phyloP scores from a whole-genome alignment of 495 filamentous ascomycete genomes.

The Podospora pseudopauciseta region DNA sequence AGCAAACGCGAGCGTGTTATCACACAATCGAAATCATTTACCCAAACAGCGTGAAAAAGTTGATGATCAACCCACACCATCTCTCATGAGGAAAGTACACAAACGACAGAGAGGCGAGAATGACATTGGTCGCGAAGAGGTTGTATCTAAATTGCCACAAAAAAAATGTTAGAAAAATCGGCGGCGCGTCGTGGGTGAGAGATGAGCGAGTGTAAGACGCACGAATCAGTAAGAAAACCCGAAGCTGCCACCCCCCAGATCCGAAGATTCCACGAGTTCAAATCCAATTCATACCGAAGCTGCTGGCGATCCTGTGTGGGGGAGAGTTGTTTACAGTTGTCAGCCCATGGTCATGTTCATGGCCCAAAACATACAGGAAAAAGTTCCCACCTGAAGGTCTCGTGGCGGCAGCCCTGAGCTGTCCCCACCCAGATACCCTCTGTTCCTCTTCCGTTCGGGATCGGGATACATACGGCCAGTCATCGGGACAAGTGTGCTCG shows the following conservation, averaged over 20 bases:
- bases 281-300: constrained; percentile 36
- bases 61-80: constrained; percentile 45
- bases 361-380: neutral
- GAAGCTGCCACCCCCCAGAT: constrained; percentile 58
- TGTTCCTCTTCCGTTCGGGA: constrained; percentile 28
- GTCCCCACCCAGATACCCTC: constrained; percentile 32
- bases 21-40: constrained; percentile 23
- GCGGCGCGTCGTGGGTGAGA: neutral
- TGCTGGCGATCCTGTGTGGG: constrained; percentile 32
- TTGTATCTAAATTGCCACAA: constrained; percentile 35
- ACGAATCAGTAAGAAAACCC: constrained; percentile 67
- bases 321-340: neutral
- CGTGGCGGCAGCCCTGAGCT: constrained; percentile 28
- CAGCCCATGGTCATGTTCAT: neutral
- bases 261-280: constrained; percentile 40
- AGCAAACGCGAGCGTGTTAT: neutral
- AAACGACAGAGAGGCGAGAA: constrained; percentile 58
- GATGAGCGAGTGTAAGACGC: constrained; percentile 27
- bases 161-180: neutral
- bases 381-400: constrained; percentile 26
- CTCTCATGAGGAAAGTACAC: constrained; percentile 56
- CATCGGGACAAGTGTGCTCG: constrained; percentile 6
- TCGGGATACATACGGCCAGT: constrained; percentile 27
- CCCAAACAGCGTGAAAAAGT: constrained; percentile 57
- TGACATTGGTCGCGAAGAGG: constrained; percentile 64